A percentile compares a stretch with the other conserved stretches of the same genome.
Conservation (phyloP, 1,284 basidiomycete species). For the Fistulinella cinereoalba region DNA sequence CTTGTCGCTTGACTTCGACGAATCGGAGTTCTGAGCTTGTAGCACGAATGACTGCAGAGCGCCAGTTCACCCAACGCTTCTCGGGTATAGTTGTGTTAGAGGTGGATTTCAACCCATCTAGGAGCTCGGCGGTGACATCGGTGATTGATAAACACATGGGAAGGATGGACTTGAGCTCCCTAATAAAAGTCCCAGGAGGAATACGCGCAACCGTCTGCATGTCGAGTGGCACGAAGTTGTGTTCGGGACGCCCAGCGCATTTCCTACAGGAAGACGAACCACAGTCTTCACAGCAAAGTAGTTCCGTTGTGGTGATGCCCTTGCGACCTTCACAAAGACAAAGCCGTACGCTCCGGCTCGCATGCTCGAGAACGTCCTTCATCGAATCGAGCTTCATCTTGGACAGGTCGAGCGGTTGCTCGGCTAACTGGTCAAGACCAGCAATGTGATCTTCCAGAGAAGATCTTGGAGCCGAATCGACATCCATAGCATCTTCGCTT, state of each 20-base stretch:
- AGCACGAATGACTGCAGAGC: constrained; percentile 63
- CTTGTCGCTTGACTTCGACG: constrained; percentile 83
- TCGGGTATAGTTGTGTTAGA: constrained; percentile 45
- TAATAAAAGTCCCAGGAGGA: constrained; percentile 70
- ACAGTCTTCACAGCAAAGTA: constrained; percentile 77
- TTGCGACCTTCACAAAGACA: constrained; percentile 89
- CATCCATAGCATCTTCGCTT: constrained; percentile 44
- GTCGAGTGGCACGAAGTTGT: constrained; percentile 65
- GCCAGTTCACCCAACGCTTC: constrained; percentile 66
- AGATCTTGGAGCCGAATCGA: constrained; percentile 37
- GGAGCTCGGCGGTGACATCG: constrained; percentile 49
- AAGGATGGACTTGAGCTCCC: constrained; percentile 73
- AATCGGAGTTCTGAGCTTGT: constrained; percentile 72
- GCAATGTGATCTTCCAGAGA: constrained; percentile 53
- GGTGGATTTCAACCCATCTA: constrained; percentile 52
- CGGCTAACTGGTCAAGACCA: constrained; percentile 64
- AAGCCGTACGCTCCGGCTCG: constrained; percentile 71
- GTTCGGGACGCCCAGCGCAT: constrained; percentile 89
- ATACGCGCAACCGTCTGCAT: constrained; percentile 50
- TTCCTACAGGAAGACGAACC: constrained; percentile 77
- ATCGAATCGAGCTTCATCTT: constrained; percentile 51
- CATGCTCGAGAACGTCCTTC: constrained; percentile 58
- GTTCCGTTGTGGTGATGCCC: constrained; percentile 67
- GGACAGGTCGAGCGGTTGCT: constrained; percentile 68
- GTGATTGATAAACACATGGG: constrained; percentile 82